A percentile compares a stretch with the other conserved stretches of the same genome.
phyloP scores from a whole-genome alignment of 306 rosid genomes.

The Prunus campanulata region DNA sequence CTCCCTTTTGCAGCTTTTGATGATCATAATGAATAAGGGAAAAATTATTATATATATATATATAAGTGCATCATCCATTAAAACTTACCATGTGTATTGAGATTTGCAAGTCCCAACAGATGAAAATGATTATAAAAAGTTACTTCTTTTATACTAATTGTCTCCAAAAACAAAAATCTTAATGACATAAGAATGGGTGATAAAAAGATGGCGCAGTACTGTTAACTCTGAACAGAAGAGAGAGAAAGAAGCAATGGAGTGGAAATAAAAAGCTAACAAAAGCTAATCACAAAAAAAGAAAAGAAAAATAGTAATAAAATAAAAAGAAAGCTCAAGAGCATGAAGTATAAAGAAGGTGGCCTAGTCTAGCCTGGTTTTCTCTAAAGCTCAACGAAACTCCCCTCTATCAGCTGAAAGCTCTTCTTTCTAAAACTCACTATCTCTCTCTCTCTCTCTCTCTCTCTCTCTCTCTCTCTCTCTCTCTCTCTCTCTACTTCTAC shows the following conservation, averaged over 20 bases:
- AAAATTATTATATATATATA: constrained; percentile 10
- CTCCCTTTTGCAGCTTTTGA: constrained; percentile 35
- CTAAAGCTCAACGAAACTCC: constrained; percentile 31
- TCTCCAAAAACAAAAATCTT: constrained; percentile 5
- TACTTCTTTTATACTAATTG: constrained; percentile 6
- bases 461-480: not conserved
- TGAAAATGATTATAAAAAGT: constrained; percentile 17
- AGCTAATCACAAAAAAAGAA: constrained; percentile 14
- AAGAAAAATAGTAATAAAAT: constrained; percentile 19
- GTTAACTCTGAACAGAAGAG: constrained; percentile 25
- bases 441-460: not conserved
- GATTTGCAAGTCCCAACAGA: constrained; percentile 30
- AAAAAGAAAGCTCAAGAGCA: constrained; percentile 7
- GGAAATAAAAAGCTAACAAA: constrained; percentile 36
- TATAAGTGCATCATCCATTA: constrained; percentile 20
- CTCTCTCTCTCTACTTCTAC: not conserved
- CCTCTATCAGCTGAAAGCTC: constrained; percentile 6
- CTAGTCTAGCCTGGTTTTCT: constrained; percentile 38
- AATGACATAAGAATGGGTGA: constrained; percentile 1
- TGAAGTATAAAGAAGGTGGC: constrained; percentile 66
- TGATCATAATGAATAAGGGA: constrained; percentile 7
- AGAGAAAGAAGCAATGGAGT: constrained; percentile 33
- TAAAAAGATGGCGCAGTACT: constrained; percentile 22
- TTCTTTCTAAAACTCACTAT: not conserved
- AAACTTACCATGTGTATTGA: constrained; percentile 14